Percentiles rank a stretch among this genome's conserved stretches.
These are phyloP conservation scores for Fusarium nygamai DNA, from an alignment of 2,329 filamentous ascomycete species.

Conservation along the genomic window DNA sequence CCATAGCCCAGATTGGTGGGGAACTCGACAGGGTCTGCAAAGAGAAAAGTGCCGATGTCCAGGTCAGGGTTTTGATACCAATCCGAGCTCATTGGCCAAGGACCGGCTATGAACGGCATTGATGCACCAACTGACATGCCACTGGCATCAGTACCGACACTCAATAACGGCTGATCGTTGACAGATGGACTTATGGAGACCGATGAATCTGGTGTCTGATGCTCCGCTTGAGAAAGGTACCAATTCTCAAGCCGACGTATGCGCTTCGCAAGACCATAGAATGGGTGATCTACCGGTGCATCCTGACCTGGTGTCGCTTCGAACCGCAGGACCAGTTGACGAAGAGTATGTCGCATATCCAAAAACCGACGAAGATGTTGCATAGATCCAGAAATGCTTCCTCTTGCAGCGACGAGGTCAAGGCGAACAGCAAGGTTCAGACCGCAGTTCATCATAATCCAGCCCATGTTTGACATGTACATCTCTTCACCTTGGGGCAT, in stretches of 20 bases:
- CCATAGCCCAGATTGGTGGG: background rate
- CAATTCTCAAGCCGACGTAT: slow-evolving; percentile 29
- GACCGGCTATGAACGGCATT: background rate
- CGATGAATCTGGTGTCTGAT: background rate
- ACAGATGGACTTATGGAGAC: background rate
- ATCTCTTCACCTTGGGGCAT: slow-evolving; percentile 41
- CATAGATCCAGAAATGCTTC: slow-evolving; percentile 27
- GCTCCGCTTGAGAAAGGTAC: slow-evolving; percentile 16
- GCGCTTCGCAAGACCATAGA: slow-evolving; percentile 34
- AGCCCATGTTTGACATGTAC: slow-evolving; percentile 45
- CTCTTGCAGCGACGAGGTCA: slow-evolving; percentile 41
- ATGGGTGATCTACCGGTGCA: slow-evolving; percentile 26
- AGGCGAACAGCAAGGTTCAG: slow-evolving; percentile 43
- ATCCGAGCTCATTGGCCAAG: background rate
- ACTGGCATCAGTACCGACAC: background rate
- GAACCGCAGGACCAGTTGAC: slow-evolving; percentile 42
- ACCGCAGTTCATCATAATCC: slow-evolving; percentile 46
- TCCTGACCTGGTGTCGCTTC: slow-evolving; percentile 26
- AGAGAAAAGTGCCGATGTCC: slow-evolving; percentile 25
- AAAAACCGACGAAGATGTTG: slow-evolving; percentile 40
- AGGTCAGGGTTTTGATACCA: slow-evolving; percentile 16
- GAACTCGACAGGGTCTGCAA: slow-evolving; percentile 29
- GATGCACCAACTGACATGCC: background rate
- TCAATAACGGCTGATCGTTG: background rate
- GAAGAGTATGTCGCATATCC: slow-evolving; percentile 42